Conservation (phyloP, 2,329 filamentous ascomycete species). For the Leptographium flavum region DNA sequence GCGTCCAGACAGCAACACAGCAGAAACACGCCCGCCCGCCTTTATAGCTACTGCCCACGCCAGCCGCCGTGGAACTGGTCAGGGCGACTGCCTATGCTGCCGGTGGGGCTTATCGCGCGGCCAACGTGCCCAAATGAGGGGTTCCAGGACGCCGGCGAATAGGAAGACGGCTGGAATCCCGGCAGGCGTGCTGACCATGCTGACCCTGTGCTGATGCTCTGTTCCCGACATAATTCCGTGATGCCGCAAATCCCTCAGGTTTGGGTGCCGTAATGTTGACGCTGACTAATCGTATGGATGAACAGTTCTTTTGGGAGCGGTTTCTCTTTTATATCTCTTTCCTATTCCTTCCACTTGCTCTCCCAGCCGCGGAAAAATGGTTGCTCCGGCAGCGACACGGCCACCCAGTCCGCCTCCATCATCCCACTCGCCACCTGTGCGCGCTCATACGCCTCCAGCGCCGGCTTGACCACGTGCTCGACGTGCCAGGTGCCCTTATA, state of each 20-base stretch:
- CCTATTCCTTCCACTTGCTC: background rate
- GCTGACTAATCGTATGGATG: background rate
- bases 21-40: too few species aligned
- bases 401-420: slow-evolving; percentile 1
- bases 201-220: background rate
- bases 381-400: background rate
- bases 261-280: too few species aligned
- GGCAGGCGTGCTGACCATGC: too few species aligned
- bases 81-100: background rate
- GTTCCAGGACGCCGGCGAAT: too few species aligned
- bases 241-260: background rate
- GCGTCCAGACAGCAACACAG: too few species aligned
- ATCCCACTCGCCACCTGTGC: slow-evolving; percentile 1
- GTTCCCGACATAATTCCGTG: slow-evolving; percentile 4
- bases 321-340: background rate
- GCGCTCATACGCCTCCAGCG: background rate
- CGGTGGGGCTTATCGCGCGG: background rate
- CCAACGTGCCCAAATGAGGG: background rate
- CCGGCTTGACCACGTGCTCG: slow-evolving; percentile 1
- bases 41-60: too few species aligned
- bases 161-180: too few species aligned
- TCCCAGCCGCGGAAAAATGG: slow-evolving; percentile 4
- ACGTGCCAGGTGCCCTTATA: slow-evolving; percentile 6
- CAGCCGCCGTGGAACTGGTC: background rate
- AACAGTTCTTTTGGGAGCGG: too few species aligned